Percentiles rank a stretch among this genome's conserved stretches.
Evolutionary conservation across 257 asterid genomes (phyloP).

Genomic region (Thymus quinquecostatus): DNA sequence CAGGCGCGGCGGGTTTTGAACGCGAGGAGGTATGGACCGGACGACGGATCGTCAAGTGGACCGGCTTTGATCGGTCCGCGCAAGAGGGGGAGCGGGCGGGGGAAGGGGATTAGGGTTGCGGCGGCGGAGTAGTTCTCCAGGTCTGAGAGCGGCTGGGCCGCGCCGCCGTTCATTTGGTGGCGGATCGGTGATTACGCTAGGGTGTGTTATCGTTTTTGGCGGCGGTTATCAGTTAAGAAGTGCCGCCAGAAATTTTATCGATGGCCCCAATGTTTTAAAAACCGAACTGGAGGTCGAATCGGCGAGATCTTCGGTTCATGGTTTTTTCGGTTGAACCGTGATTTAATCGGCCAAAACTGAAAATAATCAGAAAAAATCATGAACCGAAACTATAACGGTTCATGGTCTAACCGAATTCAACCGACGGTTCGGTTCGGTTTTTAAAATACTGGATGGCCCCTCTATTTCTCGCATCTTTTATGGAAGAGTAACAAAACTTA

Average conservation of each 20-base stretch:
- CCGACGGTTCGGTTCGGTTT: no score
- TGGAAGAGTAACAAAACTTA: no score
- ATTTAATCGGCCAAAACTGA: no score
- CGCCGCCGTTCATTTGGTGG: slow-evolving; percentile 37
- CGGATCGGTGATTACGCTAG: not conserved
- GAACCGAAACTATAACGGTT: no score
- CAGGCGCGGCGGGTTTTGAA: slow-evolving; percentile 64
- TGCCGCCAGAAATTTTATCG: not conserved
- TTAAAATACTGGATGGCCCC: no score
- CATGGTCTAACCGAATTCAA: no score
- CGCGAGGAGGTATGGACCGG: slow-evolving; percentile 70
- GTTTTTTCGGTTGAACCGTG: no score
- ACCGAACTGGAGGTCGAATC: no score
- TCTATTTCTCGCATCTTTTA: no score
- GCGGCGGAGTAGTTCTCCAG: slow-evolving; percentile 69
- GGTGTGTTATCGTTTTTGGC: not conserved
- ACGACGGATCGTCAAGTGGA: slow-evolving; percentile 48
- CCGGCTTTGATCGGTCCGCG: slow-evolving; percentile 68
- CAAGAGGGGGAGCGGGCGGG: slow-evolving; percentile 64
- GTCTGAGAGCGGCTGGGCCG: slow-evolving; percentile 39
- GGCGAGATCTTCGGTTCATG: no score
- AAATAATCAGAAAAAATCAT: no score
- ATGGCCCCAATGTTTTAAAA: no score
- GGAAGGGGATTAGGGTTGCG: slow-evolving; percentile 61
- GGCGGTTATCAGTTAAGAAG: not conserved